A percentile compares a stretch with the other conserved stretches of the same genome.
Conservation (phyloP, 179 eudicot species). For the Kewa caespitosa region DNA sequence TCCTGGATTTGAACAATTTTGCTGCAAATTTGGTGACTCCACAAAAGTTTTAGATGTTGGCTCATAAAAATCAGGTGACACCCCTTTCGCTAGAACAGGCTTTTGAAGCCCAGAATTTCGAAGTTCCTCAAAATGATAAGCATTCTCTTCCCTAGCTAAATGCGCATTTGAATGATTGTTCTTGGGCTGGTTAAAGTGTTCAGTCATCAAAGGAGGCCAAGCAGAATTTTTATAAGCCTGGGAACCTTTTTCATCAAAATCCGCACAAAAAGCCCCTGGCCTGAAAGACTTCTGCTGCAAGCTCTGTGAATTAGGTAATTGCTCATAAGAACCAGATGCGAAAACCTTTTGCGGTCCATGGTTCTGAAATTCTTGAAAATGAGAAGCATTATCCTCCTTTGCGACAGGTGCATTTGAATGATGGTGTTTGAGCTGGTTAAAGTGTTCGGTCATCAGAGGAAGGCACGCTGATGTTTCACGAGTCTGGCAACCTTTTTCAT, state of each 20-base stretch:
- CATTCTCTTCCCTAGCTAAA: conserved; percentile 23
- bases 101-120: conserved; percentile 20
- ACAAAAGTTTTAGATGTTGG: conserved; percentile 15
- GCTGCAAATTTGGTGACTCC: conserved; percentile 29
- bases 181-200: not conserved
- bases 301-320: conserved; percentile 24
- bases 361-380: conserved; percentile 24
- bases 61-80: conserved; percentile 24
- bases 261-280: conserved; percentile 18
- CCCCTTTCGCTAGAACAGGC: conserved; percentile 10
- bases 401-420: conserved; percentile 17
- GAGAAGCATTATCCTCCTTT: conserved; percentile 23
- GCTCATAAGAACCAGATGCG: conserved; percentile 25
- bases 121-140: conserved; percentile 19
- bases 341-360: conserved; percentile 19
- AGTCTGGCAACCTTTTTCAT: conserved; percentile 25
- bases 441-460: conserved; percentile 12
- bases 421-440: not conserved
- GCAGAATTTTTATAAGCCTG: conserved; percentile 14
- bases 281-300: conserved; percentile 27
- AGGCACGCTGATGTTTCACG: conserved; percentile 8
- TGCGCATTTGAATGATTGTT: conserved; percentile 15
- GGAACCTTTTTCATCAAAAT: conserved; percentile 25
- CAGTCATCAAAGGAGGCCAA: conserved; percentile 7
- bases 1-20: conserved; percentile 20